Conservation (phyloP, 257 asterid species). For the Linaria vulgaris region DNA sequence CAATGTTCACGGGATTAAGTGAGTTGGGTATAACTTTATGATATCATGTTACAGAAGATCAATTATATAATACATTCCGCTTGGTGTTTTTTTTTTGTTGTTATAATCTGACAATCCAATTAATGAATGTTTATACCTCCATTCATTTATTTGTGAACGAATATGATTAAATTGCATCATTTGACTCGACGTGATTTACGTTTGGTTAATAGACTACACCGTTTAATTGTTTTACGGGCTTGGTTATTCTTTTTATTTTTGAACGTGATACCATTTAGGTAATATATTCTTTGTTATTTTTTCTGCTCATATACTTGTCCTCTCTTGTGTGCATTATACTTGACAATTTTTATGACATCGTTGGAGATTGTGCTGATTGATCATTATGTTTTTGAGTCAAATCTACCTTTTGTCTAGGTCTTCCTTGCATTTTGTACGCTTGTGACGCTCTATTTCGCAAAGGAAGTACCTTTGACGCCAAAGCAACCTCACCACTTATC, state of each 20-base stretch:
- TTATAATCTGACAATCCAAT: background rate
- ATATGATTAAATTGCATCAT: conserved; percentile 12
- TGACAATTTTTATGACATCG: conserved; percentile 2
- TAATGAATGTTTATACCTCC: background rate
- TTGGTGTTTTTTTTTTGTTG: background rate
- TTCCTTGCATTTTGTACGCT: conserved; percentile 76
- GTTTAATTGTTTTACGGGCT: too few relatives aligned
- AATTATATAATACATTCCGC: too few relatives aligned
- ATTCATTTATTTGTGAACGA: conserved; percentile 2
- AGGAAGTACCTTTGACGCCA: conserved; percentile 70
- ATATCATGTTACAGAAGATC: too few relatives aligned
- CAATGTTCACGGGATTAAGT: background rate
- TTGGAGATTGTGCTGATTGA: conserved; percentile 17
- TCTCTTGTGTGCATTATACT: conserved; percentile 10
- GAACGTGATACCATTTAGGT: conserved; percentile 7
- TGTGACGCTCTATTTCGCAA: conserved; percentile 87
- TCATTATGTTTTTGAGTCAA: conserved; percentile 26
- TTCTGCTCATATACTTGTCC: conserved; percentile 13
- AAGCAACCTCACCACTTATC: conserved; percentile 49
- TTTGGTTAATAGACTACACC: too few relatives aligned
- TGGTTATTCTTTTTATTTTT: too few relatives aligned
- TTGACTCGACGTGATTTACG: conserved; percentile 16
- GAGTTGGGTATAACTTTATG: background rate
- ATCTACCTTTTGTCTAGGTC: conserved; percentile 45
- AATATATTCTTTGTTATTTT: conserved; percentile 7